Base-by-base conservation (phyloP, 352 stramenopile species). In the Phytophthora fragariaefolia region DNA sequence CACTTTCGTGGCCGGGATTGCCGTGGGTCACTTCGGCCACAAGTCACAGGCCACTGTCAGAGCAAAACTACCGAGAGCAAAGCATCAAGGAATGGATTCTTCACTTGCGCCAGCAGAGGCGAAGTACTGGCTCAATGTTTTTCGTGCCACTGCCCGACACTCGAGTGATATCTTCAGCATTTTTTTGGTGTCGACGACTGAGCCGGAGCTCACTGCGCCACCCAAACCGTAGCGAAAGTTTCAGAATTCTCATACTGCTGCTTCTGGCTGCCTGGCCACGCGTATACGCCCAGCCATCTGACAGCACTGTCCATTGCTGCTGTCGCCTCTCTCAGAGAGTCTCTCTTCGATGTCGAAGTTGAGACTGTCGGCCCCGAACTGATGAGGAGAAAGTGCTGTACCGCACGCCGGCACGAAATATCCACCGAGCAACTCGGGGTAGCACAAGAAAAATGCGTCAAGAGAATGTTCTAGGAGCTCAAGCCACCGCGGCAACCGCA, bases 21-120 rank as follows among this genome's bases (percentile, higher is more conserved):
- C 52, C 54, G 26, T 18, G 49, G 27, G 15, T 24, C 23, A 23
- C 56, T 45, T 56, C 6, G 28, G 2, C 63, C 63, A 71, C 63
- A 57, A 55, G 47, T 20, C 47, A 7, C 48, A n/a, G n/a, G n/a
- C n/a, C n/a, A n/a, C n/a, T n/a, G n/a, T n/a, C n/a, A n/a, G n/a
- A n/a, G 56, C 49, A 61, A 59, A 66, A 47, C 61, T 60, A 9
- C 46, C 47, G 40, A 69, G 20, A 17, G 8, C 13, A 26, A 70
- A 23, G 30, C 52, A 23, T 8, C 63, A 48, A 60, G 45, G 58
- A 61, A 28, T 63, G 63, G 57, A 71, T 67, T 71, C 63, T 71
- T 24, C 24, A 1, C 30, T 23, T 36, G 6, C n/a, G n/a, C n/a
- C n/a, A n/a, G 22, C 47, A 15, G 9, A 58, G 48, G 23, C 50